phyloP scores from a whole-genome alignment of 768 basidiomycete genomes.

The Pulveroboletus sp. region DNA sequence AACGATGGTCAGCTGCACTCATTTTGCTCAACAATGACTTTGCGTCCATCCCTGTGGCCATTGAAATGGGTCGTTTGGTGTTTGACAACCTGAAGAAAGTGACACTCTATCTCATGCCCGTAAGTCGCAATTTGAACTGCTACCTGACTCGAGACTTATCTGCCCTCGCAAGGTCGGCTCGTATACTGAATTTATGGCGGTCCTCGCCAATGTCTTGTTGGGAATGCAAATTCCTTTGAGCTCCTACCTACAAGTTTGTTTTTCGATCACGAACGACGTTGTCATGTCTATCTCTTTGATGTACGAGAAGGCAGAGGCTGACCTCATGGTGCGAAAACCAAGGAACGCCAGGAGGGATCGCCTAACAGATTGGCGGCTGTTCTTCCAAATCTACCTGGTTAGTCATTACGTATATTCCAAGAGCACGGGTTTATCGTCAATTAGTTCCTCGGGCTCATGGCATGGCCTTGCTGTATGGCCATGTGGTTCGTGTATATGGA shows the following conservation, averaged over 20 bases:
- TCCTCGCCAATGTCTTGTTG: constrained; percentile 52
- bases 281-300: constrained; percentile 48
- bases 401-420: constrained; percentile 10
- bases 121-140: constrained; percentile 14
- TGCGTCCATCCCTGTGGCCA: constrained; percentile 52
- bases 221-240: constrained; percentile 58
- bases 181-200: constrained; percentile 56
- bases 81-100: constrained; percentile 59
- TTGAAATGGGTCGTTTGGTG: constrained; percentile 55
- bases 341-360: constrained; percentile 47
- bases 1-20: constrained; percentile 33
- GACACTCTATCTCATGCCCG: constrained; percentile 43
- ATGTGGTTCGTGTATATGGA: constrained; percentile 40
- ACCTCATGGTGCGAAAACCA: constrained; percentile 47
- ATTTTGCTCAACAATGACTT: constrained; percentile 59
- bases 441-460: constrained; percentile 43
- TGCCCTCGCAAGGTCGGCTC: constrained; percentile 40
- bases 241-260: constrained; percentile 52
- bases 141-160: neutral
- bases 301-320: constrained; percentile 50
- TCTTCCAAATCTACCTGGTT: constrained; percentile 47
- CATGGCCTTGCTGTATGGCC: constrained; percentile 44
- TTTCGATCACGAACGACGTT: constrained; percentile 52
- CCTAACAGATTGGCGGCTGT: constrained; percentile 46
- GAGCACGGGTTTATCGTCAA: constrained; percentile 1